Percentiles rank a stretch among this genome's conserved stretches.
Evolutionary conservation across 441 rosid genomes (phyloP).

Genomic region (Erysimum cheiri): DNA sequence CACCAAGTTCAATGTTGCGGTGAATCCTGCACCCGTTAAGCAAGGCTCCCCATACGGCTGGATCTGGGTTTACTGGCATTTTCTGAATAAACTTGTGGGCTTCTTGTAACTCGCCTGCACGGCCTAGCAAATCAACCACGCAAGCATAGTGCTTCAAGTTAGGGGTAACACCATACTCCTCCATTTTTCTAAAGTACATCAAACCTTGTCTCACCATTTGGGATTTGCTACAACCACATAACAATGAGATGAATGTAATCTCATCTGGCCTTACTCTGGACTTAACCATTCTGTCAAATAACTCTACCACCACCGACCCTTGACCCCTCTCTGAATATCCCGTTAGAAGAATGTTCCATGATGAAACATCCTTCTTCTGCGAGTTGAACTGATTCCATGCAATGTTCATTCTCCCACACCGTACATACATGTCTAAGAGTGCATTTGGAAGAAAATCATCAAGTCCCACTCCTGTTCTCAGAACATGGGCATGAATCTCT

Average conservation of each 20-base stretch:
- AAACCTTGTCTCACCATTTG: constrained; percentile 82
- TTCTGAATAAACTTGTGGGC: constrained; percentile 70
- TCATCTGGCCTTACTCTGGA: constrained; percentile 71
- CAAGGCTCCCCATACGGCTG: constrained; percentile 95
- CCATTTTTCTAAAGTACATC: constrained; percentile 67
- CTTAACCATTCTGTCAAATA: constrained; percentile 66
- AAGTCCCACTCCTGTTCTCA: constrained; percentile 62
- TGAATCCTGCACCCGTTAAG: constrained; percentile 86
- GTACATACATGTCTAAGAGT: constrained; percentile 80
- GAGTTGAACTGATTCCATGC: constrained; percentile 78
- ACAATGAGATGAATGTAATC: constrained; percentile 73
- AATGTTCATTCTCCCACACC: constrained; percentile 80
- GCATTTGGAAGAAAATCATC: constrained; percentile 87
- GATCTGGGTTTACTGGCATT: constrained; percentile 81
- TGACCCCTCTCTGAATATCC: constrained; percentile 73
- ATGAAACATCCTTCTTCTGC: constrained; percentile 65
- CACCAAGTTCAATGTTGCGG: constrained; percentile 65
- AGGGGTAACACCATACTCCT: constrained; percentile 56
- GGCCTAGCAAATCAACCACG: constrained; percentile 87
- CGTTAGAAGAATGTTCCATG: constrained; percentile 88
- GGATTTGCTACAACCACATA: constrained; percentile 86
- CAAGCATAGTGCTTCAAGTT: constrained; percentile 92
- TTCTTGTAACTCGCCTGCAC: constrained; percentile 70
- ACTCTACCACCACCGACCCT: constrained; percentile 61
- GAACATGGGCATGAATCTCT: constrained; percentile 85